Percentiles rank a stretch among this genome's conserved stretches.
These are phyloP conservation scores for Fraxinus anomala DNA, from an alignment of 257 asterid genomes.

Conservation along the genomic window DNA sequence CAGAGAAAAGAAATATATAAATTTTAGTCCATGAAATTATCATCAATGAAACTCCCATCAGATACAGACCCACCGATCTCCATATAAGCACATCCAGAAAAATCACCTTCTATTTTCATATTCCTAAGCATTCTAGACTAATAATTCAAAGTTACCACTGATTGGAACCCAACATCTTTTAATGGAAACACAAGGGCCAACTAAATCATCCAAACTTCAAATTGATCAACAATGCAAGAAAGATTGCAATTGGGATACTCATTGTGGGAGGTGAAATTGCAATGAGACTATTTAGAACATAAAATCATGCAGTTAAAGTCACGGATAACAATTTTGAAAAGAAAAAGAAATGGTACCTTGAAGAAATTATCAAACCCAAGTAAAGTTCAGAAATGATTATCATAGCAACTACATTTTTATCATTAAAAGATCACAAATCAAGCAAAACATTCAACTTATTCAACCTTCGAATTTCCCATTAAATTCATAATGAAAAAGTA, in stretches of 20 bases:
- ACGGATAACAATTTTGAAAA: background rate
- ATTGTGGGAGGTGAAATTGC: background rate
- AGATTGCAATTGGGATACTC: background rate
- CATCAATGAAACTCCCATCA: background rate
- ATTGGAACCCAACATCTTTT: background rate
- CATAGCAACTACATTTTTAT: background rate
- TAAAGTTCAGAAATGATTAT: constrained; percentile 11
- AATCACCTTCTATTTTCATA: background rate
- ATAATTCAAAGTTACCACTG: background rate
- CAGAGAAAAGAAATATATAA: background rate
- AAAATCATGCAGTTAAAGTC: constrained; percentile 5
- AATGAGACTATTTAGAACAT: background rate
- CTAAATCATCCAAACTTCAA: background rate
- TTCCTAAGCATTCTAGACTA: background rate
- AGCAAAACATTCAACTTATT: background rate
- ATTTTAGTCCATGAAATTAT: background rate
- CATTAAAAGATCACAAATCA: background rate
- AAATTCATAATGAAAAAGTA: constrained; percentile 7
- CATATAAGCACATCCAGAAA: background rate
- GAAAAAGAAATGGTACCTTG: background rate
- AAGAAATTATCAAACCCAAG: constrained; percentile 13
- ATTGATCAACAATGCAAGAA: background rate
- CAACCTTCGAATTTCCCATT: background rate
- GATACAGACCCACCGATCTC: background rate
- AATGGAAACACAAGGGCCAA: background rate